Evolutionary conservation across 352 stramenopile species (phyloP).

Genomic region (Lagenidium giganteum): DNA sequence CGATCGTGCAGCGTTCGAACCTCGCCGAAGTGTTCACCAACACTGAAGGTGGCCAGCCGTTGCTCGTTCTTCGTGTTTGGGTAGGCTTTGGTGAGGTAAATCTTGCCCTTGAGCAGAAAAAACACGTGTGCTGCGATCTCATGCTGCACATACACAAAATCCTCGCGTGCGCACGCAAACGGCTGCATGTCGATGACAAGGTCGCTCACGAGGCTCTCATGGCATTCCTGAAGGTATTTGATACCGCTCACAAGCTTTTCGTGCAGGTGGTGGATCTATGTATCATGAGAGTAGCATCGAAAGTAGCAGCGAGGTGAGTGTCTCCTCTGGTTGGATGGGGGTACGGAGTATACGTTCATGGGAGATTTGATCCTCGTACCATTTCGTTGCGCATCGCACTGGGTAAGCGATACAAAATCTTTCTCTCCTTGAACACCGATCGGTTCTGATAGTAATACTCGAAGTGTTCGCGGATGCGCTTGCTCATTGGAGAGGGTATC

Average conservation of each 20-base stretch:
- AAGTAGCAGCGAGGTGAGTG: not conserved
- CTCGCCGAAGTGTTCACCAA: constrained; percentile 83
- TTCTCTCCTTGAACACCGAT: constrained; percentile 75
- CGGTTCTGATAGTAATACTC: constrained; percentile 85
- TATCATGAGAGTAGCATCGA: not conserved
- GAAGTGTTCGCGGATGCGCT: constrained; percentile 73
- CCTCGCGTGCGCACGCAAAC: constrained; percentile 70
- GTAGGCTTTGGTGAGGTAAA: constrained; percentile 54
- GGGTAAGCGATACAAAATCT: constrained; percentile 60
- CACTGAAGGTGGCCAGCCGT: constrained; percentile 29
- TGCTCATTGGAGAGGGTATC: constrained; percentile 70
- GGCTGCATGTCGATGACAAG: constrained; percentile 80
- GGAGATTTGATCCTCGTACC: constrained; percentile 21
- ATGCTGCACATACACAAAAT: constrained; percentile 76
- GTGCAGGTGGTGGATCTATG: constrained; percentile 74
- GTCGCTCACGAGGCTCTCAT: constrained; percentile 77
- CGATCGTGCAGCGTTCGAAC: constrained; percentile 12
- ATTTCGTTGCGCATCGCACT: constrained; percentile 79
- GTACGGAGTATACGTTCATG: not conserved
- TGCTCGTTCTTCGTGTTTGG: constrained; percentile 35
- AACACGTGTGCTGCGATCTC: constrained; percentile 84
- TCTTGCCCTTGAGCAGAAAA: constrained; percentile 75
- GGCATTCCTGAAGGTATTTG: constrained; percentile 67
- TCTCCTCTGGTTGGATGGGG: not conserved
- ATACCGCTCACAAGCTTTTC: constrained; percentile 63